A percentile compares a stretch with the other conserved stretches of the same genome.
Conservation (phyloP, 75 land plant species). For the Larix kaempferi region DNA sequence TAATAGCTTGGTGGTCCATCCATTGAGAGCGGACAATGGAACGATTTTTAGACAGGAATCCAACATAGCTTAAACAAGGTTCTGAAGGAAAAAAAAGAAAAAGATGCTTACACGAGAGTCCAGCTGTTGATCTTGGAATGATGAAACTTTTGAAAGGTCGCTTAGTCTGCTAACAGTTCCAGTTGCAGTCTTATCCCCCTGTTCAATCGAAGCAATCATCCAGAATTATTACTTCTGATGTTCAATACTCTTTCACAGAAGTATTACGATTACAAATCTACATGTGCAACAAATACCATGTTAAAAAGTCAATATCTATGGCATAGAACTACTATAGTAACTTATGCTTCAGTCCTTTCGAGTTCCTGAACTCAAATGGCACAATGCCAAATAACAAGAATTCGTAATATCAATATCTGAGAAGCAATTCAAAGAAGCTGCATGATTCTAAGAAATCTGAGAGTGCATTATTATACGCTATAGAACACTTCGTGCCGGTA, state of each 20-base stretch:
- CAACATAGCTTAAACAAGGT: neutral
- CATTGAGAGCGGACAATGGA: slow-evolving; percentile 8
- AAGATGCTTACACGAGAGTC: slow-evolving; percentile 6
- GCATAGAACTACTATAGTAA: neutral
- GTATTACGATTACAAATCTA: too few relatives aligned
- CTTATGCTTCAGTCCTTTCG: too few relatives aligned
- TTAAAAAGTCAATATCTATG: neutral
- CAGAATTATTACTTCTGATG: neutral
- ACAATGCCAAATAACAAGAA: neutral
- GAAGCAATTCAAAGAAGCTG: neutral
- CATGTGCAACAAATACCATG: too few relatives aligned
- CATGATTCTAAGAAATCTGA: neutral
- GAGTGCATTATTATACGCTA: neutral
- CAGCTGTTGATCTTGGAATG: slow-evolving; percentile 12
- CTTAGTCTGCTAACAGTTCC: slow-evolving; percentile 7
- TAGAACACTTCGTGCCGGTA: neutral
- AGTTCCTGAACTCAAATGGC: neutral
- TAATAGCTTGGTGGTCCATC: slow-evolving; percentile 57
- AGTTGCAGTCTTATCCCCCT: slow-evolving; percentile 8
- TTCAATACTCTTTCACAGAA: neutral
- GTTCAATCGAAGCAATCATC: neutral
- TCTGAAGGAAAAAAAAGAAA: neutral
- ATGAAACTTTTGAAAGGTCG: slow-evolving; percentile 10
- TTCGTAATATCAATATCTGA: neutral
- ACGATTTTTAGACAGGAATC: neutral